phyloP scores from a whole-genome alignment of 345 rosid species.

The Firmiana major region DNA sequence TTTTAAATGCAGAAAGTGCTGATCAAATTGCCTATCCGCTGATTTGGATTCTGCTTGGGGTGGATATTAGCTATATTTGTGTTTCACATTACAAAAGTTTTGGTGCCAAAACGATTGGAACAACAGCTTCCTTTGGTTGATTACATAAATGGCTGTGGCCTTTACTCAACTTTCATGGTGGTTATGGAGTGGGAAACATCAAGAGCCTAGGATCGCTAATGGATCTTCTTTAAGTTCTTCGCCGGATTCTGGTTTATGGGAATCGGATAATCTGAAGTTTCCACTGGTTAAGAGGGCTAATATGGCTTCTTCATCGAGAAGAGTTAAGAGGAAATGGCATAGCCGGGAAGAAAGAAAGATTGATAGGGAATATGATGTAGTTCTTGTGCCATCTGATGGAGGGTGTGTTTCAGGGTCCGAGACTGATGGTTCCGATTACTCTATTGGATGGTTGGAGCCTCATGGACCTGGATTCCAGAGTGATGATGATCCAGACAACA shows the following conservation, averaged over 20 bases:
- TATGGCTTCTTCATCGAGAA: conserved; percentile 46
- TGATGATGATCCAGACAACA: conserved; percentile 55
- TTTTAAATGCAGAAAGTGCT: conserved; percentile 1
- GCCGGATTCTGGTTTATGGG: conserved; percentile 41
- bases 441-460: conserved; percentile 81
- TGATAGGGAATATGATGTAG: conserved; percentile 65
- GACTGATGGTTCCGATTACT: conserved; percentile 68
- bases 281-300: conserved; percentile 39
- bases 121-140: conserved; percentile 1
- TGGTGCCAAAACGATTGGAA: conserved; percentile 7
- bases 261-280: conserved; percentile 54
- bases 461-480: conserved; percentile 63
- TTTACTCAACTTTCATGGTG: conserved; percentile 61
- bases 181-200: conserved; percentile 58
- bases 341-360: conserved; percentile 64
- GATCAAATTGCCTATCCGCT: neutral
- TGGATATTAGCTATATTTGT: neutral
- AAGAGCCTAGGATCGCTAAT: conserved; percentile 40
- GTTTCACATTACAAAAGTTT: neutral
- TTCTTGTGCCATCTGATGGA: conserved; percentile 76
- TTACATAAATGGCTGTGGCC: conserved; percentile 46
- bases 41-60: neutral
- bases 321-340: conserved; percentile 59
- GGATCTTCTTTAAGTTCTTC: conserved; percentile 37
- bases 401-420: conserved; percentile 74